These are phyloP conservation scores for Eucalyptus sp. DNA, from an alignment of 345 rosid genomes.

Conservation along the genomic window DNA sequence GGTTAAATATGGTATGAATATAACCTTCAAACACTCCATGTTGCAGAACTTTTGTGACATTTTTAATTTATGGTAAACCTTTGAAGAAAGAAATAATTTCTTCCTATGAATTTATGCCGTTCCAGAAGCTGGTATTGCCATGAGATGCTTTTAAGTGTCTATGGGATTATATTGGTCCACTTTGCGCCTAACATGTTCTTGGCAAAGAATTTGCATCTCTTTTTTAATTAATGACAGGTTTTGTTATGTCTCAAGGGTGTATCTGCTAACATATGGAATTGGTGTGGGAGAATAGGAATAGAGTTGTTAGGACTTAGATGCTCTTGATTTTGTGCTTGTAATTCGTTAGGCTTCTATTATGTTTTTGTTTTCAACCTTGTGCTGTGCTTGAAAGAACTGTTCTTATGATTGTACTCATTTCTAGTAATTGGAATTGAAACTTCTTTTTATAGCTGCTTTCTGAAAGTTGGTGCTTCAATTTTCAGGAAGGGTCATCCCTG, in stretches of 20 bases:
- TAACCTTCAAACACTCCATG: not conserved
- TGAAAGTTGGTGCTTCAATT: not conserved
- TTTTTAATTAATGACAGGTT: not conserved
- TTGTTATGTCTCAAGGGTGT: not conserved
- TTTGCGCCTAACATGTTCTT: not conserved
- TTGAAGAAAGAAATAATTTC: not conserved
- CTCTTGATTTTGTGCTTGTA: not conserved
- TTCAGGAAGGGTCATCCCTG: conserved; percentile 67
- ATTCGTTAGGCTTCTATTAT: not conserved
- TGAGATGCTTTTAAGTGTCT: not conserved
- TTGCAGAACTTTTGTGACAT: not conserved
- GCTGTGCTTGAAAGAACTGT: not conserved
- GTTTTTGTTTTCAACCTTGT: not conserved
- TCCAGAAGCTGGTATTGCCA: not conserved
- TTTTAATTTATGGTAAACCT: not conserved
- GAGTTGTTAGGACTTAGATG: not conserved
- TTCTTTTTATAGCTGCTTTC: not conserved
- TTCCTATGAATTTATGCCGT: not conserved
- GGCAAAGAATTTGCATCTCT: not conserved
- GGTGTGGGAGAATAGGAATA: not conserved
- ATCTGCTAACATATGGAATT: not conserved
- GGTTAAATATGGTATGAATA: not conserved
- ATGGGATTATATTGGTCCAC: not conserved
- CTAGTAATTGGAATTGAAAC: not conserved
- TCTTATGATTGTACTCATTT: not conserved